Percentiles rank a stretch among this genome's conserved stretches.
phyloP scores from a whole-genome alignment of 768 basidiomycete species.

The Serendipita vermifera region DNA sequence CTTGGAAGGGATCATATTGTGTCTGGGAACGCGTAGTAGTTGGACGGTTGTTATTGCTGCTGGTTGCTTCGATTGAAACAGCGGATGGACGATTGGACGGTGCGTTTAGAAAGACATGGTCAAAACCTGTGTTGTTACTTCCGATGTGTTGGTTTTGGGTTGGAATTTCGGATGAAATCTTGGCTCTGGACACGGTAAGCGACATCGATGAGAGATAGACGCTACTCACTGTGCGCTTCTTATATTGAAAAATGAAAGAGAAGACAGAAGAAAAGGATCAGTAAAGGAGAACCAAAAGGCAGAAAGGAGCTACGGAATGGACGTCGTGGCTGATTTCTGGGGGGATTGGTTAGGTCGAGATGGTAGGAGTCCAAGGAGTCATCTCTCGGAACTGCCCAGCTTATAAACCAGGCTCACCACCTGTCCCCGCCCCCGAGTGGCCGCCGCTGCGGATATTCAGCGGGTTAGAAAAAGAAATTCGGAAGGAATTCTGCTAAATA shows the following conservation, averaged over 20 bases:
- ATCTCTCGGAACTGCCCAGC: no score
- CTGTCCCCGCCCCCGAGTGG: no score
- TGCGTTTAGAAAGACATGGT: slow-evolving; percentile 10
- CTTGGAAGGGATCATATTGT: slow-evolving; percentile 9
- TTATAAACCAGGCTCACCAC: no score
- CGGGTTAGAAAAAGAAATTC: no score
- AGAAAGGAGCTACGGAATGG: neutral
- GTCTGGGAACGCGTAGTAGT: neutral
- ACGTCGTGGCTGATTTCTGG: neutral
- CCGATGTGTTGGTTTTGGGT: neutral
- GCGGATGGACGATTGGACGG: neutral
- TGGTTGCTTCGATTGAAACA: neutral
- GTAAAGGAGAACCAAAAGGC: no score
- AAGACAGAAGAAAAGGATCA: neutral
- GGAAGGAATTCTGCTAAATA: no score
- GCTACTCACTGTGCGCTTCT: neutral
- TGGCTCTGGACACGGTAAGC: neutral
- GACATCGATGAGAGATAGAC: neutral
- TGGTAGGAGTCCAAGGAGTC: neutral
- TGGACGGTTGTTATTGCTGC: neutral
- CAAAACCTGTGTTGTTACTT: slow-evolving; percentile 6
- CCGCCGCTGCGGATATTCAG: no score
- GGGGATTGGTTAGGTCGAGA: neutral
- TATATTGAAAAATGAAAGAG: neutral
- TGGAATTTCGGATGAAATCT: slow-evolving; percentile 6